Base-by-base conservation (phyloP, 163 green algal species). In the Chlorella variabilis region DNA sequence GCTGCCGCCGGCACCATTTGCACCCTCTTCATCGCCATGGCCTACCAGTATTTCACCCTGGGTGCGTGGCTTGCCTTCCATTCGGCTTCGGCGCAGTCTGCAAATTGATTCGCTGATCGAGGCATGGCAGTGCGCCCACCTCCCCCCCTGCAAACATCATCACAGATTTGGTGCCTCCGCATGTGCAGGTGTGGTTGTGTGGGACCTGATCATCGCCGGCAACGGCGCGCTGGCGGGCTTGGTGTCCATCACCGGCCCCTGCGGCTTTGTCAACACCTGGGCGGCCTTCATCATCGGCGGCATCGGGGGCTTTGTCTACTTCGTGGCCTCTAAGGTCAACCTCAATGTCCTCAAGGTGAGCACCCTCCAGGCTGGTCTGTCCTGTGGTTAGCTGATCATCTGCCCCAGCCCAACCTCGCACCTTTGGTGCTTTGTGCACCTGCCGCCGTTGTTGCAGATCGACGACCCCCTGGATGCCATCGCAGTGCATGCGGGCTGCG, bases 401-500 rank as follows among this genome's bases (percentile, higher is more conserved):
- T 11, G 45, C 45, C 15, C 11, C 45, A 54, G 11, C 11, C 15
- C 45, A 54, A 15, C 45, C 45, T 63, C 23, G 54, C 18, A n/a
- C 54, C 23, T 63, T 9, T 63, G 54, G 9, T 33, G 23, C 31
- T 3, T 21, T 13, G 0, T 7, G 25, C n/a, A n/a, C n/a, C n/a
- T n/a, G n/a, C n/a, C n/a, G n/a, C n/a, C n/a, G n/a, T n/a, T n/a
- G n/a, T n/a, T n/a, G n/a, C 49, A 78, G 71, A 91, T 97, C 75
- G 96, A 99, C 83, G 96, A 99, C 88, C 96, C 96, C 0, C 92
- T 99, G 69, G 91, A 93, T 58, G 96, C 96, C 23, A 92, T 93
- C 58, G 90, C 95, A 49, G 96, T 99, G 88, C 97, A 99, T 85
- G 93, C 84, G 56, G 87, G 82, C 75, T 89, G 87, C 67, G 88